Evolutionary conservation across 306 rosid species (phyloP), one percentile per base, ranked within the genome.

Genomic region (Vachellia collinsii): DNA sequence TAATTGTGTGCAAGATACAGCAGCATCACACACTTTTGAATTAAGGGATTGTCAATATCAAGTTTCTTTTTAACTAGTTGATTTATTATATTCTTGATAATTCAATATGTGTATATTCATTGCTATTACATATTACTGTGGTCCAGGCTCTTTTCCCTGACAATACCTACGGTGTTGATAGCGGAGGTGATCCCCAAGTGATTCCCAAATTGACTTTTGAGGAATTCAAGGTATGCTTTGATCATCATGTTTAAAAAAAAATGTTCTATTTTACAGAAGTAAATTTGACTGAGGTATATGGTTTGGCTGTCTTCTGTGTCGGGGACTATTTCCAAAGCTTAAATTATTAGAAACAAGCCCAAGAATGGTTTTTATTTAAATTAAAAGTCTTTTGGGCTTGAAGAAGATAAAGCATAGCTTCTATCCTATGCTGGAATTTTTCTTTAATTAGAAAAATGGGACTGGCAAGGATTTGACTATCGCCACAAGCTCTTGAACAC

Each of bases 101-200:
- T 51, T 51, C 59, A 51, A 51, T 17, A 51, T 51, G 8, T 51
- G 23, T 8, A 51, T 51, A 19, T 51, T 51, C 59, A 51, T 51
- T 17, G 3, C 59, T 51, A 74, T 78, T 83, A 43, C 39, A 41
- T 77, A 17, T 82, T 37, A 78, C 20, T 80, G 75, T 77, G 51
- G 43, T 36, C 41, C 93, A 95, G 99, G 97, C 97, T 83, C 98
- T 95, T 79, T 95, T 88, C 84, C 99, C 99, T 11, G 98, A 95
- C 83, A 95, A 88, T 81, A 87, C 98, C 47, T 95, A 92, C 74
- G 98, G 97, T 47, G 98, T 95, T 81, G 99, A 95, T 83, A 93
- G 99, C 13, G 99, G 99, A 81, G 99, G 99, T 20, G 99, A 95
- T 85, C 99, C 99, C 41, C 86, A 43, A 72, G 93, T 87, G 83